Evolutionary conservation across 768 basidiomycete species (phyloP), one percentile per base, ranked within the genome.

Genomic region (Candolleomyces aberdarensis): DNA sequence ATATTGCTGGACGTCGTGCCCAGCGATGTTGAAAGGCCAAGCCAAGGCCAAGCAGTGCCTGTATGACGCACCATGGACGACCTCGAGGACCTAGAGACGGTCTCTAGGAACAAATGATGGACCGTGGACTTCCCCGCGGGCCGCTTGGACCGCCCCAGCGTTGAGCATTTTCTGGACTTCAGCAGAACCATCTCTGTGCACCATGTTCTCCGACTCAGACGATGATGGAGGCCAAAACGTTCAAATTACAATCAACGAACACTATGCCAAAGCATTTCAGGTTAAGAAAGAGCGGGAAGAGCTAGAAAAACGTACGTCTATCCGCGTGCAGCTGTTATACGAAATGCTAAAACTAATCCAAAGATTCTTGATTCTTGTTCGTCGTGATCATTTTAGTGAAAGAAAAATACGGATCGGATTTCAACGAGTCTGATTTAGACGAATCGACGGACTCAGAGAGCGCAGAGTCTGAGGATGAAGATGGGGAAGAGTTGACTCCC

Each of bases 401-500:
- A 75, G 91, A 89, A 57, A 92, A 94, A 74, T 93, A 95, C 71
- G 90, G 92, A 20, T 90, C 89, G 0, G 89, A 91, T 68, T 76
- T 75, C 43, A 86, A 87, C 40, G 78, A 80, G 13, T 75, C 75
- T 19, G 80, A 77, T 1, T 79, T 78, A 17, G 85, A 82, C 2
- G 79, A 73, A n/a, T 70, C 70, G 4, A 79, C 80, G 7, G 89
- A 90, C 68, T 90, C 88, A 0, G 91, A 93, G 69, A 83, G 83
- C 31, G 88, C 85, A 47, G 92, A 94, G 67, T 85, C 85, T 1
- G 96, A 98, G 70, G 96, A 98, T 70, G 92, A 95, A 69, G 91
- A 96, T 60, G 97, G 95, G 14, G 93, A 94, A 66, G 92, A 98
- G 71, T 83, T 98, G 55, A 98, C 96, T 0, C 94, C 95, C 4